These are phyloP conservation scores for Penicillium alfredii DNA, from an alignment of 495 filamentous ascomycete genomes.

Conservation along the genomic window DNA sequence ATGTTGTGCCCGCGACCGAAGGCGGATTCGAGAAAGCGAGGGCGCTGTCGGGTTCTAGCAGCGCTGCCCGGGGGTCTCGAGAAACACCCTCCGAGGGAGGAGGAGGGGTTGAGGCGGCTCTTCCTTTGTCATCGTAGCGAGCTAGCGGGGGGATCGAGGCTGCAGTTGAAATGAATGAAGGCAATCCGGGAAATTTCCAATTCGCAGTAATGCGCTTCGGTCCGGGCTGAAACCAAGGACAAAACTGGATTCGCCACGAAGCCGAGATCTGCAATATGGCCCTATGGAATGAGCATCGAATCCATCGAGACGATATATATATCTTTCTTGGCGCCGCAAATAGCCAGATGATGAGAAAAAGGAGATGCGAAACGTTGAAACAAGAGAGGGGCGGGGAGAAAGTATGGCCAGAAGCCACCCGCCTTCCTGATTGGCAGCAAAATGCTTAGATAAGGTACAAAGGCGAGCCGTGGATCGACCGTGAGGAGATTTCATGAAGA, in stretches of 20 bases:
- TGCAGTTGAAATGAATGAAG: background rate
- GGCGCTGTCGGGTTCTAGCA: background rate
- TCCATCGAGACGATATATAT: slow-evolving; percentile 4
- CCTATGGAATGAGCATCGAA: background rate
- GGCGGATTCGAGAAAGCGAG: background rate
- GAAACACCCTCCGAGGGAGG: background rate
- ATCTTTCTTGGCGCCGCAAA: too few relatives aligned
- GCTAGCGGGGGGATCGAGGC: background rate
- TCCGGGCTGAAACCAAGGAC: slow-evolving; percentile 1
- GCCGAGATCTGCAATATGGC: background rate
- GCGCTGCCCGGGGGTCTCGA: background rate
- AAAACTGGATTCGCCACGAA: background rate
- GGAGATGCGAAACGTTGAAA: background rate
- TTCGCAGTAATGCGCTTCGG: slow-evolving; percentile 14
- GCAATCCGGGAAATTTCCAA: background rate
- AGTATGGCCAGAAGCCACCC: background rate
- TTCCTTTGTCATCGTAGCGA: background rate
- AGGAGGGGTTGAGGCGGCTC: background rate
- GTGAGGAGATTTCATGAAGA: too few relatives aligned
- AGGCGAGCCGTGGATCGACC: too few relatives aligned
- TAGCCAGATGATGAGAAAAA: too few relatives aligned
- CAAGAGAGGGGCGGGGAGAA: slow-evolving; percentile 2
- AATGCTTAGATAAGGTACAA: slow-evolving; percentile 7
- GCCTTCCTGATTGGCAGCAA: background rate
- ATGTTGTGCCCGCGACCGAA: background rate